Conservation (phyloP, 176 grass and related monocot species). For the Raddia distichophylla region DNA sequence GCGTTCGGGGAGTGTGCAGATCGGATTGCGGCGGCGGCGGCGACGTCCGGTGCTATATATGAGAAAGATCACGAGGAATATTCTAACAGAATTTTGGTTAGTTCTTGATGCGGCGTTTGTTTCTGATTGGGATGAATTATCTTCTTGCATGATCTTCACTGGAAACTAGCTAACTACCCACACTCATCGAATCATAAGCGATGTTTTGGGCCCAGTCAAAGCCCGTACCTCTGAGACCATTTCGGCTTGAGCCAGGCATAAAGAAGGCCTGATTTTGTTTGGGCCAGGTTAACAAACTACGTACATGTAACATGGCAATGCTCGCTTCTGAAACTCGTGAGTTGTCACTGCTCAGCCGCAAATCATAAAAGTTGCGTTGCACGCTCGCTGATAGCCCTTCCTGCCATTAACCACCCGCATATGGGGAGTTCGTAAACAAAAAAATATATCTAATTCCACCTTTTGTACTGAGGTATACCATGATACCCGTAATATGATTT, state of each 20-base stretch:
- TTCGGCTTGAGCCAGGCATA: too few relatives aligned
- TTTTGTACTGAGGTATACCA: too few relatives aligned
- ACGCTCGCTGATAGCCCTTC: too few relatives aligned
- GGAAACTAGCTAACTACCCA: not conserved
- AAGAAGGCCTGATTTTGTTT: not conserved
- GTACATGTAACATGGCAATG: too few relatives aligned
- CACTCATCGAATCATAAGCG: not conserved
- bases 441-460: too few relatives aligned
- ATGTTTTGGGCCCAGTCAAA: not conserved
- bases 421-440: too few relatives aligned
- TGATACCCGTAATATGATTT: too few relatives aligned
- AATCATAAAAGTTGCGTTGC: too few relatives aligned
- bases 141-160: not conserved
- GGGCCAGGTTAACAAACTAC: not conserved
- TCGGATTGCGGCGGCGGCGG: not conserved
- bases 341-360: too few relatives aligned
- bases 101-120: not conserved
- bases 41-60: not conserved
- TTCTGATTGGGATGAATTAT: not conserved
- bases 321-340: too few relatives aligned
- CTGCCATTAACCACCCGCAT: too few relatives aligned
- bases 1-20: not conserved
- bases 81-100: not conserved
- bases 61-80: not conserved
- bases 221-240: not conserved